Conservation (phyloP, 2,329 filamentous ascomycete species). For the Cercospora sojina region DNA sequence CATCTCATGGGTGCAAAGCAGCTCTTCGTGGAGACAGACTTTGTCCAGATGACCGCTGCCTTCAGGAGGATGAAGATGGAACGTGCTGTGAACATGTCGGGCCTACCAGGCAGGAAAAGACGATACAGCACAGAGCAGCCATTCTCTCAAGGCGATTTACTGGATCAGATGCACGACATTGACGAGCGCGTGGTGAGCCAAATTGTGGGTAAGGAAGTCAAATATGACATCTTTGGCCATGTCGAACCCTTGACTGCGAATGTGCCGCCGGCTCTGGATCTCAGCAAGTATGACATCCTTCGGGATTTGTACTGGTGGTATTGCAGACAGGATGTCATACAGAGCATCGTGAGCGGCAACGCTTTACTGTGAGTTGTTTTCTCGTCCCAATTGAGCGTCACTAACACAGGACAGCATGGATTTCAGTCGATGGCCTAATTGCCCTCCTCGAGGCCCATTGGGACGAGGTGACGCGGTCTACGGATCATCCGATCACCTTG, state of each 20-base stretch:
- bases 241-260: slow-evolving; percentile 43
- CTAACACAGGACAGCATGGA: slow-evolving; percentile 60
- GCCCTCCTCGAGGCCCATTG: slow-evolving; percentile 78
- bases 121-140: slow-evolving; percentile 20
- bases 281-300: slow-evolving; percentile 76
- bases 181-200: slow-evolving; percentile 59
- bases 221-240: slow-evolving; percentile 58
- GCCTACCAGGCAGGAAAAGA: slow-evolving; percentile 25
- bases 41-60: slow-evolving; percentile 67
- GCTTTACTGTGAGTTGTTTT: slow-evolving; percentile 69
- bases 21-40: slow-evolving; percentile 78
- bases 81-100: slow-evolving; percentile 44
- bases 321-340: slow-evolving; percentile 88
- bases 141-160: slow-evolving; percentile 29
- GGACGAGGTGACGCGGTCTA: slow-evolving; percentile 77
- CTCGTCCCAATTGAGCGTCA: not conserved
- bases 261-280: slow-evolving; percentile 52
- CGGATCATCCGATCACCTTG: slow-evolving; percentile 83
- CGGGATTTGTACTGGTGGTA: slow-evolving; percentile 96
- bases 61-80: slow-evolving; percentile 64
- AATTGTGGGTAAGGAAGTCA: slow-evolving; percentile 57
- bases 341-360: slow-evolving; percentile 84
- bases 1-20: slow-evolving; percentile 83
- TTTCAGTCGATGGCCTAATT: slow-evolving; percentile 78
- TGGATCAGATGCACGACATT: slow-evolving; percentile 47